A percentile compares a stretch with the other conserved stretches of the same genome.
phyloP scores from a whole-genome alignment of 768 basidiomycete genomes.

The Tephrocybe sp. region DNA sequence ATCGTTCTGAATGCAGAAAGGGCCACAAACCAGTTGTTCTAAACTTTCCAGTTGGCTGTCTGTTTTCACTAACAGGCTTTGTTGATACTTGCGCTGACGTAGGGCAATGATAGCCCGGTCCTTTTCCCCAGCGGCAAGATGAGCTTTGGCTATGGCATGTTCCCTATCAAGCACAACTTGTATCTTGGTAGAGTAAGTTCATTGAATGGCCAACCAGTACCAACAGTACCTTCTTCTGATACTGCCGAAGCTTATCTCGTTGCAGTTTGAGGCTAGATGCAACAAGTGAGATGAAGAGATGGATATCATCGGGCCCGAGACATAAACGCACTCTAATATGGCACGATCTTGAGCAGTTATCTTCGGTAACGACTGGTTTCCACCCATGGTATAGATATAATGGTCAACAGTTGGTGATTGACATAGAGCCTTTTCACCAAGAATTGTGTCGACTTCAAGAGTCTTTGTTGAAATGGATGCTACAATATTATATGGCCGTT shows the following conservation, averaged over 20 bases:
- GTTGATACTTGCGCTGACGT: conserved; percentile 91
- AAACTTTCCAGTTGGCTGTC: conserved; percentile 86
- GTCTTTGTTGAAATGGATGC: too few relatives aligned
- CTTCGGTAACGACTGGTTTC: conserved; percentile 74
- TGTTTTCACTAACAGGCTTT: conserved; percentile 81
- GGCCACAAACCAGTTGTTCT: conserved; percentile 72
- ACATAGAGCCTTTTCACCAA: too few relatives aligned
- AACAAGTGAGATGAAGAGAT: conserved; percentile 10
- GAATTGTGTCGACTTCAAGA: too few relatives aligned
- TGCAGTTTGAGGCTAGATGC: conserved; percentile 88
- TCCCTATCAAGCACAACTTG: conserved; percentile 85
- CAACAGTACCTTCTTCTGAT: conserved; percentile 79
- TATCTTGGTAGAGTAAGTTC: conserved; percentile 51
- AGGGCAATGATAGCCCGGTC: conserved; percentile 86
- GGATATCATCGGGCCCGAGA: conserved; percentile 13
- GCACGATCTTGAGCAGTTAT: conserved; percentile 93
- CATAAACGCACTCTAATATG: conserved; percentile 80
- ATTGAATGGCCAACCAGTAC: background rate
- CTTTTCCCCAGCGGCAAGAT: conserved; percentile 79
- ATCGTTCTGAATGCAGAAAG: background rate
- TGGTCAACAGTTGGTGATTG: background rate
- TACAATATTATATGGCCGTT: too few relatives aligned
- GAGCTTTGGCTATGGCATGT: conserved; percentile 82
- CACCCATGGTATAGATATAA: conserved; percentile 49
- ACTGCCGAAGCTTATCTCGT: conserved; percentile 92